Evolutionary conservation across 2,329 filamentous ascomycete genomes (phyloP).

Genomic region (Talaromyces sp.): DNA sequence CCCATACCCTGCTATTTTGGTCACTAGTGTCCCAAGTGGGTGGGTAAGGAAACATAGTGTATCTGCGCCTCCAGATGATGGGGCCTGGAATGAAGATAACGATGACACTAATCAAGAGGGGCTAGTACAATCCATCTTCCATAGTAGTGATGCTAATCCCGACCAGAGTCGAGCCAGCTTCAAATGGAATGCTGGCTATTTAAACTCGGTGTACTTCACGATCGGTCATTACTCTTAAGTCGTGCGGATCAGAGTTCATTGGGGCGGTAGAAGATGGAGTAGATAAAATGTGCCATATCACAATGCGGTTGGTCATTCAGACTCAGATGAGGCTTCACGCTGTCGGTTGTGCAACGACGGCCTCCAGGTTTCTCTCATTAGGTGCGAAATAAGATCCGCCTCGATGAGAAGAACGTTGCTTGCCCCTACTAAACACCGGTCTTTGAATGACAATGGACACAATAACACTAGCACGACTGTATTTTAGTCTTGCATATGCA

Average conservation of each 20-base stretch:
- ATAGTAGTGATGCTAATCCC: background rate
- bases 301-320: background rate
- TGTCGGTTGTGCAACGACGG: background rate
- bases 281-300: background rate
- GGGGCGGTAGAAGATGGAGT: background rate
- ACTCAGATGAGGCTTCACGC: background rate
- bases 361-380: background rate
- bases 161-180: background rate
- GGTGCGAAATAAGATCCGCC: background rate
- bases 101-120: background rate
- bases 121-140: background rate
- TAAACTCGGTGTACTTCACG: slow-evolving; percentile 4
- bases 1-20: slow-evolving; percentile 3
- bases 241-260: slow-evolving; percentile 3
- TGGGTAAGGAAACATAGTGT: background rate
- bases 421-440: background rate
- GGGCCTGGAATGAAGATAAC: background rate
- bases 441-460: background rate
- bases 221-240: background rate
- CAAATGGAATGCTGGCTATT: slow-evolving; percentile 1
- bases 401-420: background rate
- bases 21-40: slow-evolving; percentile 2
- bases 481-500: slow-evolving; percentile 5
- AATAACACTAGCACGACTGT: background rate
- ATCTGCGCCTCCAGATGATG: background rate